Percentiles rank a stretch among this genome's conserved stretches.
phyloP scores from a whole-genome alignment of 73 alveolate genomes.

The Durusdinium trenchii region DNA sequence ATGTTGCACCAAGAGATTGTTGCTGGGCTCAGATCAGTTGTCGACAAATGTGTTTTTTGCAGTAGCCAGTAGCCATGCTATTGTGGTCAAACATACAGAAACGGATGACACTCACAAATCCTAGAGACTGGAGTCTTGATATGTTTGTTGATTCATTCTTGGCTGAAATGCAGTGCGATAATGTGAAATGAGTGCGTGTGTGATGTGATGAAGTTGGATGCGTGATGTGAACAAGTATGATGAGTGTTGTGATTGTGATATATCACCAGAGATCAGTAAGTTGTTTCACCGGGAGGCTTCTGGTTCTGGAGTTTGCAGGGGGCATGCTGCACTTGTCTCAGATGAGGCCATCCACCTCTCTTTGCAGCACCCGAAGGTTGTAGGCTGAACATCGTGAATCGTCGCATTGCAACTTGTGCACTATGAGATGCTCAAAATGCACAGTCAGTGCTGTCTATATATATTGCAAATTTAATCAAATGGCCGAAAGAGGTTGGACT shows the following conservation, averaged over 20 bases:
- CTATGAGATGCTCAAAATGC: not conserved
- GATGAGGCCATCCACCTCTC: conserved; percentile 80
- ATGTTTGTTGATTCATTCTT: not conserved
- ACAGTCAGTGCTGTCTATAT: not conserved
- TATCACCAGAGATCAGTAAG: not conserved
- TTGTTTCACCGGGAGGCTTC: too few species aligned
- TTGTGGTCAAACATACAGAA: not conserved
- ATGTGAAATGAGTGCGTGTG: not conserved
- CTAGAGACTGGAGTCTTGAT: not conserved
- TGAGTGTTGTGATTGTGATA: not conserved
- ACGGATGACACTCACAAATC: not conserved
- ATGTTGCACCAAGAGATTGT: conserved; percentile 85
- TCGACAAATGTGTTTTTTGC: not conserved
- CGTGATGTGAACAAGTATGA: not conserved
- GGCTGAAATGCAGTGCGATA: not conserved
- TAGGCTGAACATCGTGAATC: conserved; percentile 1
- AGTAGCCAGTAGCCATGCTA: not conserved
- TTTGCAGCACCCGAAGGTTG: conserved; percentile 60
- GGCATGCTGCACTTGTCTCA: not conserved
- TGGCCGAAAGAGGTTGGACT: not conserved
- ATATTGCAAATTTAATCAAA: not conserved
- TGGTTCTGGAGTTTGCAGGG: not conserved
- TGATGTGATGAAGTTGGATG: not conserved
- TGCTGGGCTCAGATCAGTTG: not conserved
- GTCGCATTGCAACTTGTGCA: not conserved